These are phyloP conservation scores for Bretschneidera sinensis DNA, from an alignment of 345 rosid species.

Conservation along the genomic window DNA sequence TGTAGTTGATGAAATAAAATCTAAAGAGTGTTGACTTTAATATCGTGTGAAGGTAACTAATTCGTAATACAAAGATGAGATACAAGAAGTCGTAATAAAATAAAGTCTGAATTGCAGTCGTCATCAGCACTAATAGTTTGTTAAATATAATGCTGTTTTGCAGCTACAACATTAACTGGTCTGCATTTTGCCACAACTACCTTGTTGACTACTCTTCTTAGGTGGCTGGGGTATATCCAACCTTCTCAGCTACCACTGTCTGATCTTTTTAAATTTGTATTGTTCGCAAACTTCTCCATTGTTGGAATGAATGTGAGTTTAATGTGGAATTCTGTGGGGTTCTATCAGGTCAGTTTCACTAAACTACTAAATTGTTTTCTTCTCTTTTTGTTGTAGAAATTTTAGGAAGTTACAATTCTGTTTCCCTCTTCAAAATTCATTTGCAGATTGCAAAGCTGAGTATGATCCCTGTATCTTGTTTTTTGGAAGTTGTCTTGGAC, in stretches of 20 bases:
- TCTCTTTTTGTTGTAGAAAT: neutral
- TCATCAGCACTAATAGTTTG: constrained; percentile 17
- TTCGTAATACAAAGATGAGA: too few relatives aligned
- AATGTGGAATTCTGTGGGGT: constrained; percentile 99
- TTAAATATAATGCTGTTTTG: constrained; percentile 20
- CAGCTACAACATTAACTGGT: constrained; percentile 99
- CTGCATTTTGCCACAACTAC: constrained; percentile 97
- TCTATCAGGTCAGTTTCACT: constrained; percentile 70
- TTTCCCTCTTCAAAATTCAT: constrained; percentile 9
- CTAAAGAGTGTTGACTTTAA: too few relatives aligned
- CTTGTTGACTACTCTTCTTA: constrained; percentile 58
- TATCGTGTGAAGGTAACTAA: too few relatives aligned
- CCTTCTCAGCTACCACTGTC: constrained; percentile 67
- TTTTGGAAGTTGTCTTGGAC: constrained; percentile 90
- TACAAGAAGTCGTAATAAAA: too few relatives aligned
- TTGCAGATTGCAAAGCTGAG: constrained; percentile 94
- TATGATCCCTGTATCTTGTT: constrained; percentile 97
- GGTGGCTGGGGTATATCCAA: constrained; percentile 88
- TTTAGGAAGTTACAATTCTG: neutral
- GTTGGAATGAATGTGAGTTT: constrained; percentile 99
- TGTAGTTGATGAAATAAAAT: too few relatives aligned
- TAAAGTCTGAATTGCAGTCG: neutral
- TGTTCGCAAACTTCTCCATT: constrained; percentile 94
- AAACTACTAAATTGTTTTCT: neutral
- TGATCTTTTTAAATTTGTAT: constrained; percentile 77